A percentile compares a stretch with the other conserved stretches of the same genome.
phyloP scores from a whole-genome alignment of 805 yeast species.

The Lachancea nothofagi region DNA sequence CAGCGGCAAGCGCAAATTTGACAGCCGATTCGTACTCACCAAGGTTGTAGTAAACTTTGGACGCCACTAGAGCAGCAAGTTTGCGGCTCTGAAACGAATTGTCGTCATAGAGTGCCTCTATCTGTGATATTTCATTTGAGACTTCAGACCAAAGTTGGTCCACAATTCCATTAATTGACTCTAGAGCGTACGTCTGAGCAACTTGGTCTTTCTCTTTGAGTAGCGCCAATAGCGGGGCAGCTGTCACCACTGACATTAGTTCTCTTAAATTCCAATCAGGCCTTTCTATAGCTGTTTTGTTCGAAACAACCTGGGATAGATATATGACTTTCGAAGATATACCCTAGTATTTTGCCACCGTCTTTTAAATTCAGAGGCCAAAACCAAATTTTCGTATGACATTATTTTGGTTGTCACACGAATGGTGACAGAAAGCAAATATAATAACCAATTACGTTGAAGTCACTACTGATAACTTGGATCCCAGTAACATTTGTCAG shows the following conservation, averaged over 20 bases:
- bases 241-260: conserved; percentile 62
- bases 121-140: conserved; percentile 79
- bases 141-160: conserved; percentile 97
- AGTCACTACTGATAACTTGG: no score
- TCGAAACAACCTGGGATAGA: no score
- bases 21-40: conserved; percentile 93
- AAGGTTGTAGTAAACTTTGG: conserved; percentile 84
- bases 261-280: no score
- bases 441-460: no score
- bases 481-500: no score
- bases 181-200: conserved; percentile 78
- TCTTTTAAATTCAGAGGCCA: no score
- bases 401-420: no score
- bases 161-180: conserved; percentile 72
- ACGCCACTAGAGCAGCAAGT: conserved; percentile 86
- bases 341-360: conserved; percentile 7
- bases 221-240: conserved; percentile 88
- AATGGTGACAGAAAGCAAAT: no score
- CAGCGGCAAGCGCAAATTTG: conserved; percentile 81
- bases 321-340: no score
- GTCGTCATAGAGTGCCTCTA: conserved; percentile 90
- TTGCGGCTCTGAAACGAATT: conserved; percentile 64
- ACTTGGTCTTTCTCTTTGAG: conserved; percentile 73
- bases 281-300: no score
- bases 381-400: no score